Conservation (phyloP, 345 rosid genomes). For the Eutrema yunnanense region DNA sequence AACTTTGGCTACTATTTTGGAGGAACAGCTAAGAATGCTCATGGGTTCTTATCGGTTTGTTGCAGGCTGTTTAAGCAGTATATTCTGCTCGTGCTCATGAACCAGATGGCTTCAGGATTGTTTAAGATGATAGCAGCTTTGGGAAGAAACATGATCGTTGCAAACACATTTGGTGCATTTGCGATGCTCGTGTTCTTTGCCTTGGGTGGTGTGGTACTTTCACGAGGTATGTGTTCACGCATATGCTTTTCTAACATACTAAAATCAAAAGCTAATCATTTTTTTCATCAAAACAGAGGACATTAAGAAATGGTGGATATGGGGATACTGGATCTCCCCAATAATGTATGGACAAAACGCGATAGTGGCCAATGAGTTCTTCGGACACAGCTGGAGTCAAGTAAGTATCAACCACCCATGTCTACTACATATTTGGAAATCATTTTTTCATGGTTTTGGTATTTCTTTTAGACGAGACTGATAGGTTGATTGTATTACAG, state of each 20-base stretch:
- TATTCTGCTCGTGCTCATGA: slow-evolving; percentile 40
- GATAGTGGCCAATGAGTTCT: slow-evolving; percentile 55
- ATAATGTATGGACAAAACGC: slow-evolving; percentile 81
- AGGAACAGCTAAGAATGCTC: slow-evolving; percentile 4
- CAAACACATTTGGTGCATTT: slow-evolving; percentile 60
- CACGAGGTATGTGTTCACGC: slow-evolving; percentile 35
- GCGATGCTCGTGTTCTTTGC: slow-evolving; percentile 44
- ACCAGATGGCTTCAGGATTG: slow-evolving; percentile 62
- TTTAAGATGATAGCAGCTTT: slow-evolving; percentile 50
- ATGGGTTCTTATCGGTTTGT: neutral
- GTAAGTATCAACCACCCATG: slow-evolving; percentile 28
- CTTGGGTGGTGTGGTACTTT: slow-evolving; percentile 58
- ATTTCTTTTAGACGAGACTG: slow-evolving; percentile 1
- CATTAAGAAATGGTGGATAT: slow-evolving; percentile 82
- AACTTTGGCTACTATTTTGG: neutral
- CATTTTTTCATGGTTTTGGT: neutral
- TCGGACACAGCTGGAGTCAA: slow-evolving; percentile 55
- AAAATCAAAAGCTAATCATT: neutral
- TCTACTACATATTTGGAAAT: neutral
- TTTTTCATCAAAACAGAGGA: slow-evolving; percentile 39
- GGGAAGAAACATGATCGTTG: slow-evolving; percentile 59
- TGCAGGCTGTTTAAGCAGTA: slow-evolving; percentile 65
- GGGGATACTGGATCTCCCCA: slow-evolving; percentile 85
- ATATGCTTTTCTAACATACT: neutral
- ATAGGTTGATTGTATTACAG: slow-evolving; percentile 29